These are phyloP conservation scores for Trichosporon inkin DNA, from an alignment of 1,284 basidiomycete species.

Conservation along the genomic window DNA sequence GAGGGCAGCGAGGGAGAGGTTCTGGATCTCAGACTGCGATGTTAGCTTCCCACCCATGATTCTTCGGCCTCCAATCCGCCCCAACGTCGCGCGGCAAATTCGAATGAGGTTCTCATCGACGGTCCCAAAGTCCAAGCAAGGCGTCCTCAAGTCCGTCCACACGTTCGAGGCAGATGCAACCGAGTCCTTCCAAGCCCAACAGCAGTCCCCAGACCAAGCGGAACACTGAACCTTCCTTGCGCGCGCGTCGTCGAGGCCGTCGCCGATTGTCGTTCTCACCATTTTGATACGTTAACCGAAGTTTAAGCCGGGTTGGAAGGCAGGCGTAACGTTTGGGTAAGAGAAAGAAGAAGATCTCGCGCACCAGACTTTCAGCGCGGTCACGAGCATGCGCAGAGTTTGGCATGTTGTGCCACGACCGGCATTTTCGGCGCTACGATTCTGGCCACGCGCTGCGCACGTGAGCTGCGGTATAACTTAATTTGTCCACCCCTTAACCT, in stretches of 20 bases:
- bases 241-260: neutral
- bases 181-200: neutral
- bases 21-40: conserved; percentile 60
- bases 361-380: neutral
- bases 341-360: neutral
- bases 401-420: neutral
- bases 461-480: neutral
- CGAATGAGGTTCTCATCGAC: neutral
- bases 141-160: neutral
- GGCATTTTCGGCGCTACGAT: neutral
- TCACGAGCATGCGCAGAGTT: neutral
- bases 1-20: conserved; percentile 62
- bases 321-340: neutral
- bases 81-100: neutral
- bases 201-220: neutral
- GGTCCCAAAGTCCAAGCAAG: neutral
- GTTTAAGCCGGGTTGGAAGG: conserved; percentile 7
- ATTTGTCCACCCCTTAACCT: neutral
- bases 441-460: neutral
- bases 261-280: neutral
- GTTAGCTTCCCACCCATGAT: neutral
- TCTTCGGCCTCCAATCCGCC: neutral
- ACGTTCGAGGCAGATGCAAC: neutral
- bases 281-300: conserved; percentile 8
- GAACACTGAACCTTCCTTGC: neutral